Evolutionary conservation across 164 flowering plant species (phyloP).

Genomic region (Tetracentron sinense): DNA sequence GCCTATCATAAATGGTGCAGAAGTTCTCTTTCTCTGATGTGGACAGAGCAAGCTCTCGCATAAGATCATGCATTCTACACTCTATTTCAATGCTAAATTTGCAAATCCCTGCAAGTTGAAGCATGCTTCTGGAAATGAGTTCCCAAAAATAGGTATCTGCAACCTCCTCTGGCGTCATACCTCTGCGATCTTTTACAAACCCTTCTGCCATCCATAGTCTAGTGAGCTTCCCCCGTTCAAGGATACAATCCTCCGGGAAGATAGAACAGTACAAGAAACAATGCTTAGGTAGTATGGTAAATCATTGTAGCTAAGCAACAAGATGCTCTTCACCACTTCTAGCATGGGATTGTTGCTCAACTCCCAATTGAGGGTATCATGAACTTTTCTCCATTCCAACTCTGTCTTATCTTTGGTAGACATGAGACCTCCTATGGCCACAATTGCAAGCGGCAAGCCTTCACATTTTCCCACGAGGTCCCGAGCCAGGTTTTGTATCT

Average conservation of each 20-base stretch:
- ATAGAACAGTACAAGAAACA: constrained; percentile 8
- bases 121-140: background rate
- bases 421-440: constrained; percentile 23
- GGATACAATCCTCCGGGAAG: background rate
- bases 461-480: constrained; percentile 16
- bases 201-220: constrained; percentile 12
- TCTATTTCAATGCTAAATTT: background rate
- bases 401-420: constrained; percentile 3
- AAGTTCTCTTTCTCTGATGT: constrained; percentile 1
- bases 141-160: constrained; percentile 6
- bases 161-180: constrained; percentile 4
- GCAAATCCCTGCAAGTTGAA: background rate
- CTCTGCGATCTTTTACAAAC: background rate
- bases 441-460: constrained; percentile 24
- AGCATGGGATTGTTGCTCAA: constrained; percentile 8
- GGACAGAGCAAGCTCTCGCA: constrained; percentile 4
- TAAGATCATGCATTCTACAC: constrained; percentile 6
- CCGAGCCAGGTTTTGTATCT: constrained; percentile 1
- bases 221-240: background rate
- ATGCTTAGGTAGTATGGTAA: background rate
- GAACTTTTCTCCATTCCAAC: constrained; percentile 18
- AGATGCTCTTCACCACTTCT: background rate
- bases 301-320: constrained; percentile 3
- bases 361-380: constrained; percentile 12
- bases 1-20: background rate